phyloP scores from a whole-genome alignment of 164 flowering plant species.

The Pachysandra terminalis region DNA sequence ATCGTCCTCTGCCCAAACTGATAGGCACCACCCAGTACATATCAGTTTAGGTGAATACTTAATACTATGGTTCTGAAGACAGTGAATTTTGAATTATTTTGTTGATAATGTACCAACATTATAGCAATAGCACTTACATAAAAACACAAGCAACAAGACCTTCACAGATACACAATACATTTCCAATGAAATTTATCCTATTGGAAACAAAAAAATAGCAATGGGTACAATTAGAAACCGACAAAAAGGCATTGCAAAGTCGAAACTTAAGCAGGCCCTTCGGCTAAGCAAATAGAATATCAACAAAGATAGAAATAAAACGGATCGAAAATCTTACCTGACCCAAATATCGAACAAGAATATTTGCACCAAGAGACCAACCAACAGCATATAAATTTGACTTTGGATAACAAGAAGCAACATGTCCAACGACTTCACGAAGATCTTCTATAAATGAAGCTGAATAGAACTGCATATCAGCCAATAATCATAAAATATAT shows the following conservation, averaged over 20 bases:
- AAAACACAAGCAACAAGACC: background rate
- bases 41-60: too few relatives aligned
- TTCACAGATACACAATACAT: too few relatives aligned
- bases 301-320: background rate
- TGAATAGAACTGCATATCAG: constrained; percentile 81
- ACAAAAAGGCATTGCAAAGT: too few relatives aligned
- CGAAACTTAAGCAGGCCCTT: background rate
- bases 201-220: too few relatives aligned
- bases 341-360: constrained; percentile 90
- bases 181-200: too few relatives aligned
- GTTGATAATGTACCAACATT: background rate
- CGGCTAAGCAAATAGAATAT: background rate
- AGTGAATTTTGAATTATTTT: background rate
- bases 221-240: too few relatives aligned
- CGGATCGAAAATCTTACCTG: constrained; percentile 40
- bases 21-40: too few relatives aligned
- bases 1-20: too few relatives aligned
- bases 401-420: constrained; percentile 54
- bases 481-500: constrained; percentile 1
- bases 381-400: constrained; percentile 87
- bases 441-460: constrained; percentile 87
- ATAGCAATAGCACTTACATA: background rate
- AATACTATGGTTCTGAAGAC: too few relatives aligned
- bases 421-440: constrained; percentile 63
- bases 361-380: constrained; percentile 97